A percentile compares a stretch with the other conserved stretches of the same genome.
These are phyloP conservation scores for Rhododendron griersonianum DNA, from an alignment of 148 eudicot species.

Conservation along the genomic window DNA sequence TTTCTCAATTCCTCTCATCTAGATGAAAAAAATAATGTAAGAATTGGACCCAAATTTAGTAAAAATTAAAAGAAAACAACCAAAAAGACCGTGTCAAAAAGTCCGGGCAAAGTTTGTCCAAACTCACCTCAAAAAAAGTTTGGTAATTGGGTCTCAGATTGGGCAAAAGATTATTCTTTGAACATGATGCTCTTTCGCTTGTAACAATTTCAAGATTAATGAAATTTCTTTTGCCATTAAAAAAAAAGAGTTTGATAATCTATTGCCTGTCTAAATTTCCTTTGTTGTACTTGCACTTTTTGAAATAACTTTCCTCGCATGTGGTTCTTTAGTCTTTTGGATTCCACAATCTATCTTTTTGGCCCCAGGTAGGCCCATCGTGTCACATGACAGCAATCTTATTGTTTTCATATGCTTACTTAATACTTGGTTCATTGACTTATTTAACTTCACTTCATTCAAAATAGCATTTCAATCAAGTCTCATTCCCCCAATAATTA, in stretches of 20 bases:
- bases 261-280: background rate
- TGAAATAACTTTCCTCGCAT: too few relatives aligned
- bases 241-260: background rate
- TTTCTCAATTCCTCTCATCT: too few relatives aligned
- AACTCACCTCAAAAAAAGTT: background rate
- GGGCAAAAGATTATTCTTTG: too few relatives aligned
- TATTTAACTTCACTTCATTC: background rate
- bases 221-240: too few relatives aligned
- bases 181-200: too few relatives aligned
- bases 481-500: background rate
- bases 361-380: background rate
- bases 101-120: too few relatives aligned
- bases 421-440: background rate
- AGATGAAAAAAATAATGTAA: too few relatives aligned
- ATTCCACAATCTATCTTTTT: conserved; percentile 4
- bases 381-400: conserved; percentile 12
- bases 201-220: too few relatives aligned
- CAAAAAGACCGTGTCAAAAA: too few relatives aligned
- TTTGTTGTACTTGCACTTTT: background rate
- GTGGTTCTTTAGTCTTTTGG: background rate
- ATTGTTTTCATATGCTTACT: background rate
- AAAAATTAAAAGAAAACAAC: too few relatives aligned
- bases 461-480: background rate
- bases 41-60: too few relatives aligned
- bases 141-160: background rate